Base-by-base conservation (phyloP, 805 yeast species). In the Cyberlindnera japonica region DNA sequence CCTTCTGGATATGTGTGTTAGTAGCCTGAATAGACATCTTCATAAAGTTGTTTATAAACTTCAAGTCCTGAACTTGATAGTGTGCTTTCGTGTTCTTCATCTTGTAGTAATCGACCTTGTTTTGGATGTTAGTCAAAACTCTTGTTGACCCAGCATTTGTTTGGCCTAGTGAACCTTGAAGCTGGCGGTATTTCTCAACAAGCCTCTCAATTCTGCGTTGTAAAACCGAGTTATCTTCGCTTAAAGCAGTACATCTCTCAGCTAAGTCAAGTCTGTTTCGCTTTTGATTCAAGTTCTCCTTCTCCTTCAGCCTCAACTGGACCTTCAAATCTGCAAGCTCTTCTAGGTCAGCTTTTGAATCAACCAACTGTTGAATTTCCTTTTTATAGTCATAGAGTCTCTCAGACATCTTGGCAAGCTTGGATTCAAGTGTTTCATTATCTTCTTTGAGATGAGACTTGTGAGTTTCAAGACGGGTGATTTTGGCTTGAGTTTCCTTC, bases 81-180 rank as follows among this genome's bases (percentile, higher is more conserved):
- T 65, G 61, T 38, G 68, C 55, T 41, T 76, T 78, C 33, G 68
- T 67, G 34, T 74, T 59, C 49, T 69, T 73, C 38, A 77, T 69
- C 48, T 62, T 68, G 55, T 68, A 72, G 40, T 71, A 65, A 24
- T 68, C 68, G 45, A 67, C 58, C 52, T 75, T 75, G 35, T 63
- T 62, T 33, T 66, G 65, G 24, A 66, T 53, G 12, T 9, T 30
- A 5, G 18, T 11, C 21, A 34, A n/a, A 4, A 32, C 12, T n/a
- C 37, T 29, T 8, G 39, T 27, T 3, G 36, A 10, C 6, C 39
- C 30, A 14, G 39, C 6, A n/a, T 14, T 22, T 16, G 48, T 45
- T 4, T 57, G 57, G 11, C 55, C 52, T 3, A 55, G 41, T 13
- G 64, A 56, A 22, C 56, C 52, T 25, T 53, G 55, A 3, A 62